Evolutionary conservation across 768 basidiomycete genomes (phyloP), one percentile per base, ranked within the genome.

Genomic region (Trametes elegans): DNA sequence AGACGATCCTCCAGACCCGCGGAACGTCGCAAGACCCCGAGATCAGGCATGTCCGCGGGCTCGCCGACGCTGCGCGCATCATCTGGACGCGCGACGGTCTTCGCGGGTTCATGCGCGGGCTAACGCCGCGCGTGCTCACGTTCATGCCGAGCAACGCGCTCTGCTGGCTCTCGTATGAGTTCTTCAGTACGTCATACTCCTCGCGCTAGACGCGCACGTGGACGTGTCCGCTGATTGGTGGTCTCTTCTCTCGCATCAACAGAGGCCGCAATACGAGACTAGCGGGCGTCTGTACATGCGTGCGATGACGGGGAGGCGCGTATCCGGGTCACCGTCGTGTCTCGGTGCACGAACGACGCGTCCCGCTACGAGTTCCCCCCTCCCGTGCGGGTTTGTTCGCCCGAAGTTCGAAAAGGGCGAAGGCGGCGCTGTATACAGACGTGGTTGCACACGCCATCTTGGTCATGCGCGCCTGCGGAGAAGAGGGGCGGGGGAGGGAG

Each of bases 111-210:
- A 76, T 78, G 49, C 78, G 97, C 62, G 97, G 97, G 23, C 74
- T 98, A 64, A 80, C 92, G 49, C 97, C 97, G 7, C 82, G 97
- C 41, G 85, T 99, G 47, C 74, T 98, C 70, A 96, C 95, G 23
- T 91, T 90, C 64, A 91, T 98, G 85, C 97, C 97, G 6, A 94
- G 91, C 68, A 97, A 96, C 49, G 97, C 97, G 9, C 77, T 99
- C 44, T 96, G 91, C 72, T 99, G 96, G 97, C 76, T 95, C 69
- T 95, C 93, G 49, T 95, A 98, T 66, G 95, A 98, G 72, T 97
- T 96, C 75, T 97, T 97, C 81, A 97, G 94, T 96, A 69, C 75
- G 94, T 85, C 21, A 11, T n/a, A 14, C 13, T 19, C 21, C n/a
- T 14, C 39, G n/a, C 26, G 21, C 27, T 23, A n/a, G 18, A n/a